These are phyloP conservation scores for Umbelopsis isabellina DNA, from an alignment of 192 early-diverging fungal species.

Conservation along the genomic window DNA sequence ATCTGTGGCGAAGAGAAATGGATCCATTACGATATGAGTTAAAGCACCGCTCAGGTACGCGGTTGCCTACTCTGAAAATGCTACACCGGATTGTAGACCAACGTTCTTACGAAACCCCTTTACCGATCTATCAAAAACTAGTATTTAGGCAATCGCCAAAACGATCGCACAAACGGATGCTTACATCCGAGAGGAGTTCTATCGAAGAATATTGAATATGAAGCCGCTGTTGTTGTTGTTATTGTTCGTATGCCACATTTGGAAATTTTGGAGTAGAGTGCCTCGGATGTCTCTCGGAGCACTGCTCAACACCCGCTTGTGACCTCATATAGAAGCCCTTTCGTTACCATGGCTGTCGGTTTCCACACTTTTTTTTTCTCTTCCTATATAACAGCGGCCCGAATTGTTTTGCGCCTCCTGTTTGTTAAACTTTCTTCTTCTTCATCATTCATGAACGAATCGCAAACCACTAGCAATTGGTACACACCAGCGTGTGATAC, in stretches of 20 bases:
- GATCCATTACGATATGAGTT: background rate
- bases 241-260: slow-evolving; percentile 8
- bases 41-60: slow-evolving; percentile 14
- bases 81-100: too few relatives aligned
- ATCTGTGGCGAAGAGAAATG: too few relatives aligned
- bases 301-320: slow-evolving; percentile 5
- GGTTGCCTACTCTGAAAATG: too few relatives aligned
- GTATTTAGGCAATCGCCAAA: background rate
- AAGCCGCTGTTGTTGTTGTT: slow-evolving; percentile 15
- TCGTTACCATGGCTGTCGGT: background rate
- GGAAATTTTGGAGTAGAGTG: slow-evolving; percentile 19
- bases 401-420: background rate
- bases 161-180: background rate
- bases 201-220: background rate
- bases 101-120: too few relatives aligned
- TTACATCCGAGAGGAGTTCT: slow-evolving; percentile 16
- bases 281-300: slow-evolving; percentile 22
- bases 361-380: background rate
- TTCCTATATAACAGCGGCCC: slow-evolving; percentile 7
- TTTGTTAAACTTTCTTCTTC: background rate
- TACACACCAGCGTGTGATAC: slow-evolving; percentile 9
- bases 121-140: background rate
- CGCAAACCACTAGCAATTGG: slow-evolving; percentile 6
- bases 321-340: slow-evolving; percentile 4
- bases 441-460: slow-evolving; percentile 5